Conservation (phyloP, 176 grass and related monocot genomes). For the Tillandsia fasciculata region DNA sequence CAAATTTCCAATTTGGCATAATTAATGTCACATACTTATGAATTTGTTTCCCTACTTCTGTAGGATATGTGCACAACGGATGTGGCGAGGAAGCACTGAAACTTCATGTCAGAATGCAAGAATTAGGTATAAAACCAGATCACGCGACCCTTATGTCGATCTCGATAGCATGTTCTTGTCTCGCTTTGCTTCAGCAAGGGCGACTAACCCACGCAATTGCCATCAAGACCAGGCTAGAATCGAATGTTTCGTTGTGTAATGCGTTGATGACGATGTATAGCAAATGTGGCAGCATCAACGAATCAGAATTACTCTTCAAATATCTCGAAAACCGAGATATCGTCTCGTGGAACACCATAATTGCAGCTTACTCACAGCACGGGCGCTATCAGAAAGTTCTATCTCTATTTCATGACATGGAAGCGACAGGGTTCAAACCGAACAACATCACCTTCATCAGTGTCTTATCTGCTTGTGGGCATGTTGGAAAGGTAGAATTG, state of each 20-base stretch:
- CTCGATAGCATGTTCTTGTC: slow-evolving; percentile 59
- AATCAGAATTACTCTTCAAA: slow-evolving; percentile 51
- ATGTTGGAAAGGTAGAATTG: slow-evolving; percentile 56
- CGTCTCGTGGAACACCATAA: slow-evolving; percentile 78
- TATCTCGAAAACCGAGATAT: slow-evolving; percentile 40
- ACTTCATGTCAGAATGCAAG: slow-evolving; percentile 51
- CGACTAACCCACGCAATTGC: slow-evolving; percentile 50
- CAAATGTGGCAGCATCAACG: slow-evolving; percentile 63
- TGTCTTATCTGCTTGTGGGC: slow-evolving; percentile 63
- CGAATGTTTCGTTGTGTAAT: slow-evolving; percentile 51
- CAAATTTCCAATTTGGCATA: background rate
- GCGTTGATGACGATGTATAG: slow-evolving; percentile 86
- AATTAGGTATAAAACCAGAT: slow-evolving; percentile 54
- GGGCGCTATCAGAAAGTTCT: slow-evolving; percentile 60
- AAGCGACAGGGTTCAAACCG: slow-evolving; percentile 31
- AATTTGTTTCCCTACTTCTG: slow-evolving; percentile 5
- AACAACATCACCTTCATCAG: slow-evolving; percentile 69
- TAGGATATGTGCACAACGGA: slow-evolving; percentile 86
- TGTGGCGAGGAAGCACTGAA: slow-evolving; percentile 54
- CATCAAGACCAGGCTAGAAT: slow-evolving; percentile 67
- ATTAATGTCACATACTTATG: background rate
- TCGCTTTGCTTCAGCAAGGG: slow-evolving; percentile 72
- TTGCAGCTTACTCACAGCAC: slow-evolving; percentile 72
- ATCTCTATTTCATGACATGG: slow-evolving; percentile 58
- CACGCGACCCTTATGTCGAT: slow-evolving; percentile 62